Evolutionary conservation across 2,329 filamentous ascomycete genomes (phyloP), one percentile per base, ranked within the genome.

Genomic region (Cordyceps cateniannulata): DNA sequence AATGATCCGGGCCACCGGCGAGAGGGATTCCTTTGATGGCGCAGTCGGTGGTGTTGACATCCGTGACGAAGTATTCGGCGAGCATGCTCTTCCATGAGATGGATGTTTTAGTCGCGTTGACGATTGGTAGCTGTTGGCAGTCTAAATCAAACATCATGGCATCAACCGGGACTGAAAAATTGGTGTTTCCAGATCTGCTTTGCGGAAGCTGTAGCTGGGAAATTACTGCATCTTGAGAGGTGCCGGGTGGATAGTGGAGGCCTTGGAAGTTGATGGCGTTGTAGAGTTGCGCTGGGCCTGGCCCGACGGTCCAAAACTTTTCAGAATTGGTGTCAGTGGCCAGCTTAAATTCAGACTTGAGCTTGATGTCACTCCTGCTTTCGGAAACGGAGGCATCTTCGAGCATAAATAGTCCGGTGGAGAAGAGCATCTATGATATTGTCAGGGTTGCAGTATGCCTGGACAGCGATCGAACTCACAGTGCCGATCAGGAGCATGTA

Each of bases 391-490:
- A 56, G 44, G 66, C 69, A 22, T 69, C 64, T 53, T 69, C 68
- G 48, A 69, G 62, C 38, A 69, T 65, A 32, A 73, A 62, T 20
- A 73, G 58, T 54, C 69, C 69, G 0, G 70, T 73, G n/a, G 68
- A 69, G 42, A 69, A 68, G 47, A 68, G 62, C 35, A 64, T 67
- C 68, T 68, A 18, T 1, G 12, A 20, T 5, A 50, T 45, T 2
- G 59, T 55, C 35, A 55, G 52, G 35, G 53, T 35, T 24, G 10
- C n/a, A n/a, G n/a, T n/a, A n/a, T n/a, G 45, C 38, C 60, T 52
- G 61, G 45, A 20, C 24, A 6, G 5, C 29, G 12, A 12, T 35
- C 29, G 5, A 35, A 63, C 65, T 49, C 64, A 69, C 67, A 3
- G 69, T 68, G 18, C 68, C 51, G n/a, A 71, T 65, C 16, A 72